These are phyloP conservation scores for Solidago caesia DNA, from an alignment of 129 eudicot species.

Conservation along the genomic window DNA sequence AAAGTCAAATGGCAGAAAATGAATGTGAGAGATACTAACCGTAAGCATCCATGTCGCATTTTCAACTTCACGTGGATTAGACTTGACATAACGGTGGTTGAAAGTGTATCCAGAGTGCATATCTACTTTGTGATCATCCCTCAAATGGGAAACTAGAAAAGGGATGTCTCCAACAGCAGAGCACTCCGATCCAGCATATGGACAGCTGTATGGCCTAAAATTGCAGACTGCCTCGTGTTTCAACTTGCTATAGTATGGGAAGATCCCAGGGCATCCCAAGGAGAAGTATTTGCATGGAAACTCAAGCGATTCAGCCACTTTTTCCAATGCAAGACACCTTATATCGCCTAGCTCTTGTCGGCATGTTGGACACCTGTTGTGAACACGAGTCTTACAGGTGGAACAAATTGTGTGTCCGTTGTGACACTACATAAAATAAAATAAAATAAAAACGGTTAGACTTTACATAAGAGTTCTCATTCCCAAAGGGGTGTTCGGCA, in stretches of 20 bases:
- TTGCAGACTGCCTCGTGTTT: conserved; percentile 67
- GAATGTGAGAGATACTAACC: conserved; percentile 41
- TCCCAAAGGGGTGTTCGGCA: no score
- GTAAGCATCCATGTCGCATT: conserved; percentile 91
- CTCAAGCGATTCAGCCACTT: conserved; percentile 22
- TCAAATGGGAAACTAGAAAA: conserved; percentile 56
- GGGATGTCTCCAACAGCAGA: conserved; percentile 69
- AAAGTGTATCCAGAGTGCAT: conserved; percentile 78
- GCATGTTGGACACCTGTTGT: conserved; percentile 17
- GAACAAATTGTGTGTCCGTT: conserved; percentile 18
- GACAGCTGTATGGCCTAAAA: conserved; percentile 75
- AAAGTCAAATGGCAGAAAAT: conserved; percentile 1
- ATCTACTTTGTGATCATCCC: conserved; percentile 82
- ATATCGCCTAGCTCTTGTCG: conserved; percentile 15
- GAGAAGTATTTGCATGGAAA: conserved; percentile 20
- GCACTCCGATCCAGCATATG: conserved; percentile 84
- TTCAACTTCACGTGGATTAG: conserved; percentile 80
- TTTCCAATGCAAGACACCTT: conserved; percentile 19
- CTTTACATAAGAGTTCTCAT: background rate
- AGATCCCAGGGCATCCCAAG: conserved; percentile 69
- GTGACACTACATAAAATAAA: conserved; percentile 38
- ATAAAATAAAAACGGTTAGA: background rate
- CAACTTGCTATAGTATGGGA: conserved; percentile 69
- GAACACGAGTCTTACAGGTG: conserved; percentile 15
- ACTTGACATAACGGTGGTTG: conserved; percentile 79